phyloP scores from a whole-genome alignment of 495 filamentous ascomycete genomes.

The Diplogelasinospora grovesii region DNA sequence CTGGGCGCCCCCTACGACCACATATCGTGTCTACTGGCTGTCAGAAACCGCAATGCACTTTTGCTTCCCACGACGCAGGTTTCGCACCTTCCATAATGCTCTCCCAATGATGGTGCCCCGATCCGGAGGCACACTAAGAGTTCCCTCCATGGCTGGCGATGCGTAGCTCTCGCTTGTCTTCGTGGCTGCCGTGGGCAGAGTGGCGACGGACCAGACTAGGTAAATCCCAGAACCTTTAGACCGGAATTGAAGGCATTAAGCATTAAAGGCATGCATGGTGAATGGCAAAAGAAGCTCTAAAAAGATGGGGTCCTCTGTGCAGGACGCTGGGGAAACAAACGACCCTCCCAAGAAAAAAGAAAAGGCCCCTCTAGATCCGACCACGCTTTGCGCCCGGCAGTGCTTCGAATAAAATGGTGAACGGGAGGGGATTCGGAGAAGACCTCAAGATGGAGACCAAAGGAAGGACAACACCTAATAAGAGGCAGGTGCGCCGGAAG shows the following conservation, averaged over 20 bases:
- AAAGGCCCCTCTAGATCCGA: neutral
- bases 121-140: conserved; percentile 48
- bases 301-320: neutral
- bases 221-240: neutral
- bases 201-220: neutral
- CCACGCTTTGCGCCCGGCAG: conserved; percentile 4
- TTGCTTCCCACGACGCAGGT: neutral
- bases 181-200: neutral
- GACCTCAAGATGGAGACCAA: neutral
- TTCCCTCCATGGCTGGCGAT: conserved; percentile 45
- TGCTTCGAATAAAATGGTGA: neutral
- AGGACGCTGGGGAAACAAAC: neutral
- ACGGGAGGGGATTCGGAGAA: neutral
- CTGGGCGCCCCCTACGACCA: conserved; percentile 33
- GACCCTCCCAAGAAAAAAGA: neutral
- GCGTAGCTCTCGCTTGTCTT: conserved; percentile 1
- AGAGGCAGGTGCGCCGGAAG: conserved; percentile 6
- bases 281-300: conserved; percentile 6
- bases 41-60: conserved; percentile 2
- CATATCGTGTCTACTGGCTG: conserved; percentile 36
- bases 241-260: conserved; percentile 11
- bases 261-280: conserved; percentile 17
- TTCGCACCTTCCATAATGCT: conserved; percentile 50
- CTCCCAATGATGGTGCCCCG: conserved; percentile 49
- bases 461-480: conserved; percentile 10